A percentile compares a stretch with the other conserved stretches of the same genome.
Evolutionary conservation across 1,139 yeast genomes (phyloP).

Genomic region (Suhomyces atakaporum): DNA sequence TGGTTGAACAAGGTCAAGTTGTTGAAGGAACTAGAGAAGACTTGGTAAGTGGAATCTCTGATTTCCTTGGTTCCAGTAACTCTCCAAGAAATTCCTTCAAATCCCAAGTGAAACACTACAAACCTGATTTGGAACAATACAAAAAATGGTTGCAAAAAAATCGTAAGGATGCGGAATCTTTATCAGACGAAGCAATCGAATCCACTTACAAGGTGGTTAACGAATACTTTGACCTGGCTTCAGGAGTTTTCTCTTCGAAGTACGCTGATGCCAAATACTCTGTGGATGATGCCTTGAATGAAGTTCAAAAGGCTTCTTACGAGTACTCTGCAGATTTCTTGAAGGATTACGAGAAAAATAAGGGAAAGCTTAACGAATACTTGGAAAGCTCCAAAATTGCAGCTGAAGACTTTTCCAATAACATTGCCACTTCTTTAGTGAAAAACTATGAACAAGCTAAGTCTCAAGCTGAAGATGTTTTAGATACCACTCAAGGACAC

Average conservation of each 20-base stretch:
- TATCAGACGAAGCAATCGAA: slow-evolving; percentile 25
- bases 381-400: slow-evolving; percentile 22
- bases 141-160: slow-evolving; percentile 16
- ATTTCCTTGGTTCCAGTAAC: slow-evolving; percentile 2
- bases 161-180: slow-evolving; percentile 12
- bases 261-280: slow-evolving; percentile 22
- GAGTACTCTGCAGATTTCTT: slow-evolving; percentile 23
- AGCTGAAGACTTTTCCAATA: slow-evolving; percentile 15
- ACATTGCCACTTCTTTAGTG: slow-evolving; percentile 10
- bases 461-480: slow-evolving; percentile 23
- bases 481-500: slow-evolving; percentile 20
- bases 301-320: slow-evolving; percentile 24
- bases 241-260: slow-evolving; percentile 29
- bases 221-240: slow-evolving; percentile 46
- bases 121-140: slow-evolving; percentile 23
- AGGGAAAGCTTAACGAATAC: slow-evolving; percentile 15
- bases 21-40: slow-evolving; percentile 29
- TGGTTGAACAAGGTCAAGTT: slow-evolving; percentile 25
- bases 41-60: slow-evolving; percentile 15
- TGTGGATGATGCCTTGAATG: slow-evolving; percentile 25
- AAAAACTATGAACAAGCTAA: slow-evolving; percentile 14
- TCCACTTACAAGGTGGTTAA: slow-evolving; percentile 27
- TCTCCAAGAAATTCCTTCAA: slow-evolving; percentile 8
- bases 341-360: slow-evolving; percentile 15
- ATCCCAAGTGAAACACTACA: slow-evolving; percentile 22